Conservation (phyloP, 371 early-diverging fungal genomes). For the Mortierella polycephala region DNA sequence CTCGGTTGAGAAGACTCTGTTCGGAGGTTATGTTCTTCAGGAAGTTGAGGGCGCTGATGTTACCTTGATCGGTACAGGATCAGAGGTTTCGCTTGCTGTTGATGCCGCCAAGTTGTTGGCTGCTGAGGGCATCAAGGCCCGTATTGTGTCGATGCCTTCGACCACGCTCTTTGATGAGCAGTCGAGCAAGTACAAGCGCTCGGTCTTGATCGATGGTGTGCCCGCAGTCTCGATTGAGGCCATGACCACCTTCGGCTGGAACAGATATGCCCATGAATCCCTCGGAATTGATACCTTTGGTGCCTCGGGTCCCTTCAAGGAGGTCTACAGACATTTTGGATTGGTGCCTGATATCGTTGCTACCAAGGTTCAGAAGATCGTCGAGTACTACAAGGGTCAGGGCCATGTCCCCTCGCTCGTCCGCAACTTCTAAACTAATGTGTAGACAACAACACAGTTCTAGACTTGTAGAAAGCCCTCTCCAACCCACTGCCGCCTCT, state of each 20-base stretch:
- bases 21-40: constrained; percentile 85
- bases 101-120: constrained; percentile 83
- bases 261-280: constrained; percentile 90
- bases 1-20: constrained; percentile 78
- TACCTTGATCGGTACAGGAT: constrained; percentile 93
- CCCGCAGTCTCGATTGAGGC: constrained; percentile 96
- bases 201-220: constrained; percentile 83
- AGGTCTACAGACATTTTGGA: constrained; percentile 86
- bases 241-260: constrained; percentile 95
- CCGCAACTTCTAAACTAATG: constrained; percentile 13
- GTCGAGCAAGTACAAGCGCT: constrained; percentile 82
- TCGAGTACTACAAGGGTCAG: constrained; percentile 76
- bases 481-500: too few species aligned
- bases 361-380: constrained; percentile 80
- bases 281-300: constrained; percentile 98
- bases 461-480: too few species aligned
- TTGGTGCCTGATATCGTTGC: constrained; percentile 83
- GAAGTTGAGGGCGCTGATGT: constrained; percentile 71
- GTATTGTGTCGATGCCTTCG: constrained; percentile 98
- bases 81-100: constrained; percentile 93
- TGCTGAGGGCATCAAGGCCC: constrained; percentile 67
- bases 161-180: constrained; percentile 96
- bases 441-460: background rate
- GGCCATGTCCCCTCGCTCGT: constrained; percentile 48
- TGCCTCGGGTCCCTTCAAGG: constrained; percentile 85